Evolutionary conservation across 176 grass and related monocot species (phyloP), one percentile per base, ranked within the genome.

Genomic region (Otatea glauca): DNA sequence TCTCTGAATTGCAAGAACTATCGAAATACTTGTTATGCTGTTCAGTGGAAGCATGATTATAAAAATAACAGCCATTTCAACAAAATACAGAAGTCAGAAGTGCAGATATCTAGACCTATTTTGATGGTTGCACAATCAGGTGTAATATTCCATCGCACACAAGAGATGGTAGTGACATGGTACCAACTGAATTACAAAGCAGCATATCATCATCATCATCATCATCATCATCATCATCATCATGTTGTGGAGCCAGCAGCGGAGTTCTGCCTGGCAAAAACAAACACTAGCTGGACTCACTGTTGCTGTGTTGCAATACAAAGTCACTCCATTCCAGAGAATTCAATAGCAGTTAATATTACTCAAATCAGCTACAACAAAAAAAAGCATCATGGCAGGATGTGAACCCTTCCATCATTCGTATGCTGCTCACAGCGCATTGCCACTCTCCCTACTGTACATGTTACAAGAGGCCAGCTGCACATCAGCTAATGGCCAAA

Each of bases 371-470:
- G 72, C 78, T 69, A 70, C 32, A 72, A 49, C 73, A 90, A 59
- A 80, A 73, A 85, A 29, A 81, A 53, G 12, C n/a, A 7, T 59
- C 6, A 76, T 49, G 27, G 56, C 32, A 74, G 71, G 68, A 67
- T 72, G 48, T 38, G 41, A 73, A 56, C 21, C 9, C 7, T 81
- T 50, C 76, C 38, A 16, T 51, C 48, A 10, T 73, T 59, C 70
- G 70, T 55, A 60, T 74, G 75, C 70, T 76, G 62, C 25, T 61
- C 83, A 84, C 24, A 67, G 77, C 56, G 68, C 76, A 62, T 24
- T 25, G 67, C 44, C 76, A 42, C 55, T 38, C 67, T 65, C 71
- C 60, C 81, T 77, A 84, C 88, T 90, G 84, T 92, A 90, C 87
- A 87, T 41, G 76, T 89, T 90, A 81, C 81, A 77, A 41, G 72